phyloP scores from a whole-genome alignment of 2,329 filamentous ascomycete species.

The Trichoderma pleuroti region DNA sequence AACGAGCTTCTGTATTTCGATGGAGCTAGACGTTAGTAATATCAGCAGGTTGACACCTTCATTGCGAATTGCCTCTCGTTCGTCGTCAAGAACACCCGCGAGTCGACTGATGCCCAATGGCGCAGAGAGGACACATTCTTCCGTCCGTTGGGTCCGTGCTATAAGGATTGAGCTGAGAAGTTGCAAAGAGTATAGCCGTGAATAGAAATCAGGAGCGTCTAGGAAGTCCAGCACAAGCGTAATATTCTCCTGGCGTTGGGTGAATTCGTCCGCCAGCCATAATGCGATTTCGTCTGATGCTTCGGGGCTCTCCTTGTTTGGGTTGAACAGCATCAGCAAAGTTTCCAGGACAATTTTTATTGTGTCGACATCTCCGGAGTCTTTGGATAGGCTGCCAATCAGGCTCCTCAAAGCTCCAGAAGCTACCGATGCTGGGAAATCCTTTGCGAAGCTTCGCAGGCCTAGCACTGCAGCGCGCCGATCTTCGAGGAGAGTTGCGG shows the following conservation, averaged over 20 bases:
- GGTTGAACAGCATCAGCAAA: slow-evolving; percentile 83
- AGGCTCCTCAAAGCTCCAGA: slow-evolving; percentile 87
- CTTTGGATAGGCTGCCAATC: slow-evolving; percentile 79
- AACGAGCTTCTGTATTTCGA: slow-evolving; percentile 90
- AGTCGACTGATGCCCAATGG: slow-evolving; percentile 84
- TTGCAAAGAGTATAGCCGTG: slow-evolving; percentile 85
- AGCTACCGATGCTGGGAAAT: slow-evolving; percentile 92
- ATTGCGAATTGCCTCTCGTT: slow-evolving; percentile 81
- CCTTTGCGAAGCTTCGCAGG: slow-evolving; percentile 90
- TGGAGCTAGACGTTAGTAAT: slow-evolving; percentile 78
- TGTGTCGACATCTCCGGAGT: slow-evolving; percentile 93
- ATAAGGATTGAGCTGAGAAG: slow-evolving; percentile 81
- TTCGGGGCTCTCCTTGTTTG: slow-evolving; percentile 72
- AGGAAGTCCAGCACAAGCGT: slow-evolving; percentile 85
- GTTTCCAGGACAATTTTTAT: slow-evolving; percentile 95
- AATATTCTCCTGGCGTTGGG: slow-evolving; percentile 95
- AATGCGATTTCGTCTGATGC: slow-evolving; percentile 93
- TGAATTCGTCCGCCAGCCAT: slow-evolving; percentile 97
- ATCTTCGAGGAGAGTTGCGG: slow-evolving; percentile 89
- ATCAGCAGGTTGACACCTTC: slow-evolving; percentile 84
- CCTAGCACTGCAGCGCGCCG: slow-evolving; percentile 89
- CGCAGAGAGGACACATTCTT: slow-evolving; percentile 89
- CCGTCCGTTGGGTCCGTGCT: slow-evolving; percentile 83
- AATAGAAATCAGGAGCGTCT: slow-evolving; percentile 83
- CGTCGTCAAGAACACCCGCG: slow-evolving; percentile 79